A percentile compares a stretch with the other conserved stretches of the same genome.
Evolutionary conservation across 441 rosid species (phyloP).

Genomic region (Jatropha multifida): DNA sequence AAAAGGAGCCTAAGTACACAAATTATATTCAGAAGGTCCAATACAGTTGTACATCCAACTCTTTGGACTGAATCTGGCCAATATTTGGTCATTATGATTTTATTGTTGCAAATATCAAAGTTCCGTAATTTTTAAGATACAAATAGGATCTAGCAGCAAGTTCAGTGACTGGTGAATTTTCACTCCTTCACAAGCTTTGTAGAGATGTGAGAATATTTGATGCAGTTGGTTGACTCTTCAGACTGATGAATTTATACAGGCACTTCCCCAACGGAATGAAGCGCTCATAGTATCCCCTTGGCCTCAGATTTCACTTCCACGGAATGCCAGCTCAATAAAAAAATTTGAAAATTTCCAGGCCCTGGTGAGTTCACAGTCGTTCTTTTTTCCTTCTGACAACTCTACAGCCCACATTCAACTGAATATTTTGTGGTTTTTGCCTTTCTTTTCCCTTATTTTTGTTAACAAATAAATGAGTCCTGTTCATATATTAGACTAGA

Average conservation of each 20-base stretch:
- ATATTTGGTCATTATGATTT: not conserved
- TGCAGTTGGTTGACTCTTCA: conserved; percentile 1
- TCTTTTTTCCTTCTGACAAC: conserved; percentile 8
- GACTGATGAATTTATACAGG: conserved; percentile 45
- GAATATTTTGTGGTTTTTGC: not conserved
- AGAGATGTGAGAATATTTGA: not conserved
- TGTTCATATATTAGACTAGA: conserved; percentile 53
- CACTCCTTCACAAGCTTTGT: not conserved
- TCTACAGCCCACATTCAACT: not conserved
- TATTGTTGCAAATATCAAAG: not conserved
- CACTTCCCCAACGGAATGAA: conserved; percentile 66
- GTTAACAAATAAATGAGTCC: conserved; percentile 9
- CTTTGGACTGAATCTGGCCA: not conserved
- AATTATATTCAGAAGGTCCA: not conserved
- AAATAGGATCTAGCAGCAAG: not conserved
- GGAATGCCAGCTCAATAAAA: conserved; percentile 49
- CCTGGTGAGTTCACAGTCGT: conserved; percentile 53
- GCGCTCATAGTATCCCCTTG: conserved; percentile 91
- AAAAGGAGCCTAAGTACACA: not conserved
- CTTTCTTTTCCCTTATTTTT: not conserved
- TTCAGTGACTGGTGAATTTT: not conserved
- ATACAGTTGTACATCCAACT: not conserved
- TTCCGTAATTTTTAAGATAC: not conserved
- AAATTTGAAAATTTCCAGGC: conserved; percentile 88
- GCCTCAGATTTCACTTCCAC: conserved; percentile 83